phyloP scores from a whole-genome alignment of 2,329 filamentous ascomycete genomes.

The Fusarium irregulare region DNA sequence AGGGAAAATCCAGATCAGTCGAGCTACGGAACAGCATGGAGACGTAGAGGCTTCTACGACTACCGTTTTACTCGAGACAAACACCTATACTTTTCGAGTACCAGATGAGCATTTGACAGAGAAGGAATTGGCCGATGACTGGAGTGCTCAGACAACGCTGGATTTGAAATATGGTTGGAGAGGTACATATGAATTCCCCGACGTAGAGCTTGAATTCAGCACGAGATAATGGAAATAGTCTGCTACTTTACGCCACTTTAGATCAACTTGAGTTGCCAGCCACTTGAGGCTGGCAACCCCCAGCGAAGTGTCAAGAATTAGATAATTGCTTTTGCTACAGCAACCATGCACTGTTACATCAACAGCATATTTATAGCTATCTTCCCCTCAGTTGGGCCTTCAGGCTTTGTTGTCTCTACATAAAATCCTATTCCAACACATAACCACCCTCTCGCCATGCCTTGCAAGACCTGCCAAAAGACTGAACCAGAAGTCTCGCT shows the following conservation, averaged over 20 bases:
- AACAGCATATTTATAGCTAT: background rate
- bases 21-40: background rate
- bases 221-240: no score
- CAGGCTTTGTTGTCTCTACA: background rate
- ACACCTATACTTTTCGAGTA: conserved; percentile 6
- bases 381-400: background rate
- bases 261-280: background rate
- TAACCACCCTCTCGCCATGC: background rate
- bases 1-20: conserved; percentile 19
- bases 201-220: no score
- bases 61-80: conserved; percentile 15
- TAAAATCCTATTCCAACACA: background rate
- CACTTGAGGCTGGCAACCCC: background rate
- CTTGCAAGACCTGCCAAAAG: conserved; percentile 48
- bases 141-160: background rate
- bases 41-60: background rate
- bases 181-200: conserved; percentile 4
- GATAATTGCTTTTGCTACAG: background rate
- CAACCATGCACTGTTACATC: background rate
- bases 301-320: background rate
- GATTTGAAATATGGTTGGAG: conserved; percentile 18
- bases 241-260: no score
- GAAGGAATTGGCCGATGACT: conserved; percentile 22
- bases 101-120: conserved; percentile 1
- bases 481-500: conserved; percentile 44